Base-by-base conservation (phyloP, 1,284 basidiomycete species). In the Malassezia restricta region DNA sequence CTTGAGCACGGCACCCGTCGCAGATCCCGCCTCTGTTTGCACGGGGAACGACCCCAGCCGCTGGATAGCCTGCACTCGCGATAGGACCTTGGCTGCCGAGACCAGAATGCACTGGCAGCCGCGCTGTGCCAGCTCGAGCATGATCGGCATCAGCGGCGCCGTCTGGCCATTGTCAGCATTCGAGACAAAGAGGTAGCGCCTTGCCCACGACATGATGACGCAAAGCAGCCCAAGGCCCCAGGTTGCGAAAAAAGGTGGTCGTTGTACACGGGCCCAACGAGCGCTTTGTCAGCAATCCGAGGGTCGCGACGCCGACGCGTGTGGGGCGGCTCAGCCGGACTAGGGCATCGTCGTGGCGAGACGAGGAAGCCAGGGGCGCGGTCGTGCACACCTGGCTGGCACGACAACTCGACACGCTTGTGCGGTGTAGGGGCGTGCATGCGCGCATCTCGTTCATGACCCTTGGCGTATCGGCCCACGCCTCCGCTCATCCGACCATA, bases 321-420 rank as follows among this genome's bases (percentile, higher is more conserved):
- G 31, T 3, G 33, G 20, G 15, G 51, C 32, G 12, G 76, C 5
- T 85, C 85, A 0, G 85, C 84, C 35, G 77, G 76, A 24, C 20
- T 2, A 24, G 20, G 20, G 20, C 20, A 24, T 24, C 20, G 20
- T 24, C 20, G 20, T 24, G 4, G 20, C 20, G 20, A 24, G 20
- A 24, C 20, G 20, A 24, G 20, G 20, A 24, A 24, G 20, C 20
- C 20, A 24, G 20, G 20, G 20, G 2, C 20, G 20, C 20, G 20
- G 20, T 24, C 20, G 20, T 24, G 20, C 20, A 24, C 4, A 24
- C 20, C 20, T 4, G 20, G 20, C 2, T 24, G 4, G 20, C 4
- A 24, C 20, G 20, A 24, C 20, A 24, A 2, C 20, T 24, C 20
- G 20, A 24, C 20, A 24, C 20, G 20, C 20, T 24, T 24, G 20